Base-by-base conservation (phyloP, 1,284 basidiomycete species). In the Cutaneotrichosporon arboriforme region DNA sequence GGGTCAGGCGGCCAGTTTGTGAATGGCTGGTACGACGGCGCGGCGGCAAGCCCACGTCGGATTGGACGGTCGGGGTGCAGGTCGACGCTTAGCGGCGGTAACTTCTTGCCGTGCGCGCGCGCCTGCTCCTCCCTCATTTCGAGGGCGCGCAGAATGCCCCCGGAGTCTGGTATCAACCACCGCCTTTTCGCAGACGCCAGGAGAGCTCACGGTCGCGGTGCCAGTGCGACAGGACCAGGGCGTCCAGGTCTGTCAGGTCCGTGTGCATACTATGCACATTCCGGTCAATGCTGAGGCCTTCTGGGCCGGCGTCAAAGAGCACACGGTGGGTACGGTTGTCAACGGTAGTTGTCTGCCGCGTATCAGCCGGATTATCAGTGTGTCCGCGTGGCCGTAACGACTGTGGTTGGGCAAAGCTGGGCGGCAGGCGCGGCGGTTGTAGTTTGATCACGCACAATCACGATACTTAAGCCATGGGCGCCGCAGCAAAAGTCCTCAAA, bases 261-360 rank as follows among this genome's bases (percentile, higher is more conserved):
- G 82, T 67, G 18, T 82, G 76, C 78, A 90, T 79, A 2, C 84
- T 81, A 8, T 72, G 69, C 21, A 84, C 71, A 68, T 90, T 90
- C 49, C 86, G 81, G 23, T 83, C 79, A 59, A 90, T 81, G 36
- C 83, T 82, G 31, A 77, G 77, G 12, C 81, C 81, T 65, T 90
- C 88, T 8, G 88, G 87, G 0, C 87, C 88, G 5, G 85, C 84
- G 72, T 90, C 88, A 66, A 90, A 88, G 33, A 90, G 79, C 9
- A 83, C 83, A 17, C 79, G 75, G 57, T 82, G 80, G 14, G 77
- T 63, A 55, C 70, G 53, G 49, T 78, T 72, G 7, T 76, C 81
- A 22, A 77, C 69, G 8, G 64, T 69, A 0, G 68, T 69, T 20
- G 51, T 69, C 69, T 69, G 52, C 26, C 7, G 5, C 7, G 10